Conservation (phyloP, 306 rosid genomes). For the Prunus mongolica region DNA sequence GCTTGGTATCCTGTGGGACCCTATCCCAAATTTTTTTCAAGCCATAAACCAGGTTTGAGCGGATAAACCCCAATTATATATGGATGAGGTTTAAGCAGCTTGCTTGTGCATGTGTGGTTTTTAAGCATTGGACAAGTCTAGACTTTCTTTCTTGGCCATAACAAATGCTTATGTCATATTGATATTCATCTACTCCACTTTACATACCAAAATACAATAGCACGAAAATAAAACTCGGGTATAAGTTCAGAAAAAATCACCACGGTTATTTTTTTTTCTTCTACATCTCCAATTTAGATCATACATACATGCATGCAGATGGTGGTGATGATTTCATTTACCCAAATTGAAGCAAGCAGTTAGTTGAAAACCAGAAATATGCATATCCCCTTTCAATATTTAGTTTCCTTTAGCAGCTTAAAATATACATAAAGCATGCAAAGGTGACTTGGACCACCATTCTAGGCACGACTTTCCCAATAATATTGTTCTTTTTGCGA, state of each 20-base stretch:
- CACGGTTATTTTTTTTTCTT: no score
- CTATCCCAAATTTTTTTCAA: neutral
- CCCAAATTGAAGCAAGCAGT: neutral
- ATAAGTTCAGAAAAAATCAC: no score
- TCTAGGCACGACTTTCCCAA: conserved; percentile 22
- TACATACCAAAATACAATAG: no score
- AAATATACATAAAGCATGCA: conserved; percentile 9
- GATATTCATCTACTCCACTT: no score
- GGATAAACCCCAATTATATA: neutral
- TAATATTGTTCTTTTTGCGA: conserved; percentile 11
- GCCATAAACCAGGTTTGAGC: neutral
- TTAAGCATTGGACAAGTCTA: neutral
- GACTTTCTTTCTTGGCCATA: neutral
- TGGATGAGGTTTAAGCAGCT: neutral
- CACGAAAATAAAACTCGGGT: no score
- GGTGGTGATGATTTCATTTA: neutral
- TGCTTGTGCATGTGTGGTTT: neutral
- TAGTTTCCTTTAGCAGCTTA: neutral
- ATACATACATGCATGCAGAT: neutral
- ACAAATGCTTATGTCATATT: neutral
- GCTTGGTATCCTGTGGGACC: neutral
- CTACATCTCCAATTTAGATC: no score
- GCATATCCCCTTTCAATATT: neutral
- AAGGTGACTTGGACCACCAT: conserved; percentile 23
- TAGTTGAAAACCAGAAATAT: neutral